Conservation (phyloP, 495 filamentous ascomycete genomes). For the Hypoxylon subgilvum region DNA sequence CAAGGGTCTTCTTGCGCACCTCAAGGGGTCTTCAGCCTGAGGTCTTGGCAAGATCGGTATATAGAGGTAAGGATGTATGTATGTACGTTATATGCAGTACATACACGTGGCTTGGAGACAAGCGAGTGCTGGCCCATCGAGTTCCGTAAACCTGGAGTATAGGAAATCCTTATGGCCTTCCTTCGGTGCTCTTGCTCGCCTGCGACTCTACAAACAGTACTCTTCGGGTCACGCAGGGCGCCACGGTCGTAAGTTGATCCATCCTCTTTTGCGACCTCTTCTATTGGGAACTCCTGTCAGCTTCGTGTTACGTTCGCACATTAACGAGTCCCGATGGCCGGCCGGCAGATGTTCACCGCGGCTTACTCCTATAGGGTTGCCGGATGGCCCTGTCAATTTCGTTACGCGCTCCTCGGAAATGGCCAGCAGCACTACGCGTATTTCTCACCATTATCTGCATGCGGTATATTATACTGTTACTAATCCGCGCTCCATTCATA, state of each 20-base stretch:
- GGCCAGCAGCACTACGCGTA: too few relatives aligned
- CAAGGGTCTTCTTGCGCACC: too few relatives aligned
- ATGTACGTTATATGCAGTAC: background rate
- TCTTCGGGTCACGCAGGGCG: constrained; percentile 2
- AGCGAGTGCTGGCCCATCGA: background rate
- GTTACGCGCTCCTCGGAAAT: background rate
- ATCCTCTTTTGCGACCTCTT: background rate
- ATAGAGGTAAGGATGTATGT: background rate
- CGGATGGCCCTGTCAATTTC: background rate
- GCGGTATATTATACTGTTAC: too few relatives aligned
- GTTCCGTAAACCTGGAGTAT: background rate
- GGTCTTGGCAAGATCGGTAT: background rate
- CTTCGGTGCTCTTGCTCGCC: background rate
- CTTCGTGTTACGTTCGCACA: constrained; percentile 4
- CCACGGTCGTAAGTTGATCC: constrained; percentile 4
- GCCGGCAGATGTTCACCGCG: constrained; percentile 1
- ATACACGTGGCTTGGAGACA: constrained; percentile 9
- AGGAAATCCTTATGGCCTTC: background rate
- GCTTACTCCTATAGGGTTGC: constrained; percentile 13
- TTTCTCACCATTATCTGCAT: too few relatives aligned
- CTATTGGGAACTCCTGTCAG: constrained; percentile 6
- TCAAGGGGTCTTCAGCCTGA: background rate
- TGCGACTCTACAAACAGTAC: too few relatives aligned
- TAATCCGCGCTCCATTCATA: too few relatives aligned
- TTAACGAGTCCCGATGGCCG: background rate